These are phyloP conservation scores for Dothistroma septosporum DNA, from an alignment of 2,329 filamentous ascomycete species.

Conservation along the genomic window DNA sequence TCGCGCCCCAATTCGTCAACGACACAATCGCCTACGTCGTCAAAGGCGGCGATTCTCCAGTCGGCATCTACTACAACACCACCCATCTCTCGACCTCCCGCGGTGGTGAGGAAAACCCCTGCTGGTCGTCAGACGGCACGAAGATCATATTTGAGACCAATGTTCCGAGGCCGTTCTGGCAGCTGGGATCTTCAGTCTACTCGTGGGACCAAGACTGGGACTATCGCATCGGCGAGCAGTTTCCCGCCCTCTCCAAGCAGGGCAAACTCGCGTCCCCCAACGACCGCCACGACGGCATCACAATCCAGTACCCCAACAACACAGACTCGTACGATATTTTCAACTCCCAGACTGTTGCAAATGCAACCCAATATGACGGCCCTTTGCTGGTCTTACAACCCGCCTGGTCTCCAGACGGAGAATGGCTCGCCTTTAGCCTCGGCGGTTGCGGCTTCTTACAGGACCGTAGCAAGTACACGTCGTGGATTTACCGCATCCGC, in stretches of 20 bases:
- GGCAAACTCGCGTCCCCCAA: background rate
- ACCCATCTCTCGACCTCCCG: background rate
- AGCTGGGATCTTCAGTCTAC: background rate
- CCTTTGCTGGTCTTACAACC: background rate
- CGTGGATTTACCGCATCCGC: constrained; percentile 10
- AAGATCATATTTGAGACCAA: background rate
- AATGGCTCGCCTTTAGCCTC: constrained; percentile 6
- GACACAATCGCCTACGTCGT: constrained; percentile 13
- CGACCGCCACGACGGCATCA: background rate
- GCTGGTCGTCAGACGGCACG: background rate
- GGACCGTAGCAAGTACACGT: constrained; percentile 7
- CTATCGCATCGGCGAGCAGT: background rate
- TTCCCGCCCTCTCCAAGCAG: background rate
- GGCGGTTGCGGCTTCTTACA: constrained; percentile 13
- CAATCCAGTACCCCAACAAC: background rate
- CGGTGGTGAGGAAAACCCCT: background rate
- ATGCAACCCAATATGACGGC: background rate
- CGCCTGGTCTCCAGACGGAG: constrained; percentile 8
- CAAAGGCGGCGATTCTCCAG: background rate
- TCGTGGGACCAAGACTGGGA: background rate
- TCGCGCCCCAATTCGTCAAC: constrained; percentile 10
- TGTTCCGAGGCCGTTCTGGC: background rate
- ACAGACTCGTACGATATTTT: background rate
- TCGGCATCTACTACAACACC: background rate
- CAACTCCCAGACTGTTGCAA: background rate